phyloP scores from a whole-genome alignment of 2,329 filamentous ascomycete genomes.

The Pestalotiopsis sp. region DNA sequence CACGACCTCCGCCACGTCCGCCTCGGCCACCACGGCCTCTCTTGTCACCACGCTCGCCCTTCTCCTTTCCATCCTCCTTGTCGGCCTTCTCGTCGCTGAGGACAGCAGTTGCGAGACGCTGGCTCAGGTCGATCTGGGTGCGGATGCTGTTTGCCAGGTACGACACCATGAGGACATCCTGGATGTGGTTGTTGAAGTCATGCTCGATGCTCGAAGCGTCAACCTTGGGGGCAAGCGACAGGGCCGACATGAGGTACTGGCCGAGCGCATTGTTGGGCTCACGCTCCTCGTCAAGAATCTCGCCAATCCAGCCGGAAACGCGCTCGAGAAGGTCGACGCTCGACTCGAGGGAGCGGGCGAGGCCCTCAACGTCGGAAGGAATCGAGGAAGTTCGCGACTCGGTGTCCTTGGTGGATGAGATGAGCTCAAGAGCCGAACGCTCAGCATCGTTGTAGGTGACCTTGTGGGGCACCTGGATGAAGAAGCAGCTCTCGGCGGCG shows the following conservation, averaged over 20 bases:
- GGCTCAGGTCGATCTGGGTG: conserved; percentile 97
- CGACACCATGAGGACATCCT: conserved; percentile 96
- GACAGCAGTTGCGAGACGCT: conserved; percentile 83
- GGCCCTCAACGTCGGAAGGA: conserved; percentile 84
- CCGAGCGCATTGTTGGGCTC: conserved; percentile 88
- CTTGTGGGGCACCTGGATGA: conserved; percentile 96
- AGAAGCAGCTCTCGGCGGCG: conserved; percentile 93
- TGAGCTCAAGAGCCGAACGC: conserved; percentile 73
- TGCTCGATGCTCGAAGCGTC: conserved; percentile 87
- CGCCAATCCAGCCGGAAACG: conserved; percentile 88
- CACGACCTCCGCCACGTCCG: conserved; percentile 52
- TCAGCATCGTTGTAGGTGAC: conserved; percentile 79
- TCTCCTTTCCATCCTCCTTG: conserved; percentile 38
- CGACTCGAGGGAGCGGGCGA: conserved; percentile 85
- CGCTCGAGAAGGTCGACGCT: conserved; percentile 89
- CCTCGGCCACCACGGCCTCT: conserved; percentile 38
- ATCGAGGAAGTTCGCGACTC: conserved; percentile 76
- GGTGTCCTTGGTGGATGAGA: conserved; percentile 77
- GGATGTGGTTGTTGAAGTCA: conserved; percentile 99
- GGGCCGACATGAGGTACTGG: conserved; percentile 92
- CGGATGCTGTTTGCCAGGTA: conserved; percentile 99
- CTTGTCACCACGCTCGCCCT: conserved; percentile 48
- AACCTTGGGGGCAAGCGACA: conserved; percentile 93
- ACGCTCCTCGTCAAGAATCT: conserved; percentile 90
- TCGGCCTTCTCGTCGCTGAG: conserved; percentile 55